These are phyloP conservation scores for Pestalotiopsis sp. DNA, from an alignment of 2,329 filamentous ascomycete genomes.

Conservation along the genomic window DNA sequence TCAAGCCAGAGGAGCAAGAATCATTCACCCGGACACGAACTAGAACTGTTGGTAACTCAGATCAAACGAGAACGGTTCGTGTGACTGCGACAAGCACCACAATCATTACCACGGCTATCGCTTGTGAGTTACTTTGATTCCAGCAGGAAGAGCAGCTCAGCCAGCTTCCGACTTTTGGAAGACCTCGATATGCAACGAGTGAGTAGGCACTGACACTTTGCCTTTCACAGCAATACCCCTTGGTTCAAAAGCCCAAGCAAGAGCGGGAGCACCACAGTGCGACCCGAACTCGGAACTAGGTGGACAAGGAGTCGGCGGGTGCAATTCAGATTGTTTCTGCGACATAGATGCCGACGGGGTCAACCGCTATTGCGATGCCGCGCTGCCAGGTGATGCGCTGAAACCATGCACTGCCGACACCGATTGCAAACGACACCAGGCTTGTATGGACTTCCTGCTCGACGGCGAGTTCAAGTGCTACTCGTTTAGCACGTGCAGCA, in stretches of 20 bases:
- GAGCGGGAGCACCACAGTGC: neutral
- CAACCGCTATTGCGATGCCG: neutral
- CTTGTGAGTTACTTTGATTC: neutral
- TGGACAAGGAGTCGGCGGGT: neutral
- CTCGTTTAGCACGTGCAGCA: too few species aligned
- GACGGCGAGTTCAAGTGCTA: neutral
- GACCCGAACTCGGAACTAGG: neutral
- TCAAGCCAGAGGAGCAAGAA: neutral
- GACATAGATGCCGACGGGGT: neutral
- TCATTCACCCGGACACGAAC: neutral
- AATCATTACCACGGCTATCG: neutral
- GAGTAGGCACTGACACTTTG: neutral
- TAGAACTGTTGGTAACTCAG: neutral
- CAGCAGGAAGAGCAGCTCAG: neutral
- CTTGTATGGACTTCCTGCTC: neutral
- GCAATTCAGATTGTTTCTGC: neutral
- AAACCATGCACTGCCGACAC: neutral
- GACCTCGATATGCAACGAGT: neutral
- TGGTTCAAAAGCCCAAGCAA: neutral
- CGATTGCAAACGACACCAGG: neutral
- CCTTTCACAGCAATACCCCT: neutral
- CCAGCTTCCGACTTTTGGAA: neutral
- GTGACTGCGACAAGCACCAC: neutral
- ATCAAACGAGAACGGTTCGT: neutral
- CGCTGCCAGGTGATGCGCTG: neutral